Evolutionary conservation across 305 asterid genomes (phyloP), one percentile per base, ranked within the genome.

Genomic region (Solanum hybrid): DNA sequence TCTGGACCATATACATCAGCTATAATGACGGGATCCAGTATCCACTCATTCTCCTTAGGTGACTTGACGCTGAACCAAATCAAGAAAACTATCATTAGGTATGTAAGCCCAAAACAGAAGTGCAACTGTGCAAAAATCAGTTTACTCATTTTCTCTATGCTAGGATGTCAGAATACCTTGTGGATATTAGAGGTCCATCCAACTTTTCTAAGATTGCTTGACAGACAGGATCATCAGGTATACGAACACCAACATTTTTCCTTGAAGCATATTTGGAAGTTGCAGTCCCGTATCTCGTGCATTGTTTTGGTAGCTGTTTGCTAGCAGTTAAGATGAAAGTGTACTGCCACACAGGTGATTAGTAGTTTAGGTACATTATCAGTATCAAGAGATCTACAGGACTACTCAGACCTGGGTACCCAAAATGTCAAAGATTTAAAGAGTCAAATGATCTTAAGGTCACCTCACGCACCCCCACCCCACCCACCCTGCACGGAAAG

Each of bases 311-410:
- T 89, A 97, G 92, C 89, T 91, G 97, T 93, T 97, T 97, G 93
- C 98, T 95, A 40, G 98, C 98, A 89, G 97, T 94, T 92, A 97
- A 89, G 89, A 97, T 94, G 94, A 97, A 97, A 85, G 99, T 97
- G 92, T 97, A 97, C 99, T 97, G 98, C 86, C 42, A 89, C 91
- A 94, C 31, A 88, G 86, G 34, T 32, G 37, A 51, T 37, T 42
- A 85, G 77, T 22, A 84, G 22, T 81, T 60, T 42, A 85, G 85
- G 31, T 81, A 27, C 24, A 40, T 26, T 82, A 0, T 46, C 26
- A 82, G 87, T 42, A 31, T 82, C 38, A 42, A 42, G 87, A 82
- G 34, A 29, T 82, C 64, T 82, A 40, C 37, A 81, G 26, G 86
- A 40, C 86, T 81, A 81, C 35, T 29, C 36, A 81, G 69, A 81